Evolutionary conservation across 257 asterid genomes (phyloP).

Genomic region (Gardenia jasminoides): DNA sequence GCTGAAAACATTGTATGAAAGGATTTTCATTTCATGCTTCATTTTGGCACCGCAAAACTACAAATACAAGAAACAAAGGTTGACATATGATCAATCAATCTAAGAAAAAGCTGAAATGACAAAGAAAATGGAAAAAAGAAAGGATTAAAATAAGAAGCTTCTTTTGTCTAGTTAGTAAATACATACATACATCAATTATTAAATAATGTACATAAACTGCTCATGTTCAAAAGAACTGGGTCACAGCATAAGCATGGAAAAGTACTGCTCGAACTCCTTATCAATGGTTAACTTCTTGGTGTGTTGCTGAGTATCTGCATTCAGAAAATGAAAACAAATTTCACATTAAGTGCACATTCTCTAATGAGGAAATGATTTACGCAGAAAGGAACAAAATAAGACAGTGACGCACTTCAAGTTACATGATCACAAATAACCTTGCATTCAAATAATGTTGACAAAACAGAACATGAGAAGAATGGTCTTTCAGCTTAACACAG

Average conservation of each 20-base stretch:
- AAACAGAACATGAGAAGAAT: not conserved
- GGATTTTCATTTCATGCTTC: not conserved
- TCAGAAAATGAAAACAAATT: slow-evolving; percentile 10
- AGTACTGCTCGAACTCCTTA: slow-evolving; percentile 83
- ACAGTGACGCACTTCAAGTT: not conserved
- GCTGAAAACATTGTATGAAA: not conserved
- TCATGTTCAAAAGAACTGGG: not conserved
- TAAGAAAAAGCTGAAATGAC: not conserved
- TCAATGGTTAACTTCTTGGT: slow-evolving; percentile 68
- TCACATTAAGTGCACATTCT: not conserved
- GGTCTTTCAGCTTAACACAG: not conserved
- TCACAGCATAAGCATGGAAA: slow-evolving; percentile 73
- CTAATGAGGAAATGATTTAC: not conserved
- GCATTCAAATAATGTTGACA: not conserved
- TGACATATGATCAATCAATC: not conserved
- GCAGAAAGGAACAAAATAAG: not conserved
- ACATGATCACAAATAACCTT: not conserved
- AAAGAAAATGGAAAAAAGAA: not conserved
- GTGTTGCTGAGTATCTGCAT: slow-evolving; percentile 56
- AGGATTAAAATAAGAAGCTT: slow-evolving; percentile 13
- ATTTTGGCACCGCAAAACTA: not conserved
- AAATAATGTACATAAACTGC: slow-evolving; percentile 8
- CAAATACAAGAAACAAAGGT: not conserved
- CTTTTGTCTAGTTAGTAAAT: slow-evolving; percentile 16
- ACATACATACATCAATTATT: slow-evolving; percentile 12